Conservation (phyloP, 192 early-diverging fungal species). For the Jimgerdemannia lactiflua region DNA sequence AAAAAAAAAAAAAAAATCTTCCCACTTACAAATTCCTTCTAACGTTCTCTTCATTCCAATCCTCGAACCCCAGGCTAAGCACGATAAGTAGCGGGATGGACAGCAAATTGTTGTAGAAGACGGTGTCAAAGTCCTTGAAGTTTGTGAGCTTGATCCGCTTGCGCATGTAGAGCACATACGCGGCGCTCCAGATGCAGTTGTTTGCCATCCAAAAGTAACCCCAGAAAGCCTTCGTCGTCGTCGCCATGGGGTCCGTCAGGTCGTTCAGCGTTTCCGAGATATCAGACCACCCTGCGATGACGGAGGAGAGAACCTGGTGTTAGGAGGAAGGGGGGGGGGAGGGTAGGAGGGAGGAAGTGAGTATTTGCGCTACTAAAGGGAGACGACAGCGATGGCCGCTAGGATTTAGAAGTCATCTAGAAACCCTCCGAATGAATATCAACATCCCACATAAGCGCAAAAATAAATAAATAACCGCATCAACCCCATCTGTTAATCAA, state of each 20-base stretch:
- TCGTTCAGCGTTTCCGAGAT: conserved; percentile 36
- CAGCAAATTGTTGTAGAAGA: conserved; percentile 96
- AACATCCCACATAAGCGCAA: too few species aligned
- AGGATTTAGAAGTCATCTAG: too few species aligned
- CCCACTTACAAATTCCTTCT: conserved; percentile 53
- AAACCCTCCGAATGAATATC: too few species aligned
- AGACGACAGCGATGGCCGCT: neutral
- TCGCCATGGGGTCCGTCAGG: conserved; percentile 7
- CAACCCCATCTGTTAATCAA: neutral
- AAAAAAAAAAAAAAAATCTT: neutral
- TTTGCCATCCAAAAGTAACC: conserved; percentile 89
- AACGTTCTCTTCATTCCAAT: conserved; percentile 62
- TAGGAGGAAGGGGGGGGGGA: neutral
- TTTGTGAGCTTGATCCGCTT: conserved; percentile 81
- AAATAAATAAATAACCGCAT: too few species aligned
- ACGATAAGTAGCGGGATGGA: conserved; percentile 76
- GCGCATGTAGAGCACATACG: conserved; percentile 90
- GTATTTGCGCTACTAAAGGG: neutral
- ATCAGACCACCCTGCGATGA: conserved; percentile 86
- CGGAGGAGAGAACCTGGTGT: conserved; percentile 78
- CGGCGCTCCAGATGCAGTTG: conserved; percentile 90
- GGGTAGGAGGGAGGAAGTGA: neutral
- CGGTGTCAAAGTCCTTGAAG: conserved; percentile 98
- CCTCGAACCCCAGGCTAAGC: conserved; percentile 66
- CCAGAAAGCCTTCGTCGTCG: conserved; percentile 42